These are phyloP conservation scores for Microcyclospora tardicrescens DNA, from an alignment of 2,329 filamentous ascomycete genomes.

Conservation along the genomic window DNA sequence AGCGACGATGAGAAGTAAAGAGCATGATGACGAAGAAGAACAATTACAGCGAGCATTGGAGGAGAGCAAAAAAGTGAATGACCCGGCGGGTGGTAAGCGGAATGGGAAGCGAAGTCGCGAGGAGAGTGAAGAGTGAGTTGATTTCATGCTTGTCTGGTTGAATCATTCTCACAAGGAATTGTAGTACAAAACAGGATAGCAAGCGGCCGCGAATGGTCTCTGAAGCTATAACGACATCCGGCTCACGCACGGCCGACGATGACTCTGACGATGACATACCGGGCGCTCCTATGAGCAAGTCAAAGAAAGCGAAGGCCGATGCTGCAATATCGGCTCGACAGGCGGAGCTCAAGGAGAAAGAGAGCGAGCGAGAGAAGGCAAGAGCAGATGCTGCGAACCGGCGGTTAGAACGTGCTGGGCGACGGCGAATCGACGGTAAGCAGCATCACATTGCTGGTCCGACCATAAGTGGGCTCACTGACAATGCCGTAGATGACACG, in stretches of 20 bases:
- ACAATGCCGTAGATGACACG: conserved; percentile 47
- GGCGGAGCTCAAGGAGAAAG: conserved; percentile 49
- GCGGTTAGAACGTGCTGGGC: conserved; percentile 68
- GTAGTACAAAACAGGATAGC: conserved; percentile 53
- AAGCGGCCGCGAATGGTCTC: conserved; percentile 81
- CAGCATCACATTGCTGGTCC: conserved; percentile 4
- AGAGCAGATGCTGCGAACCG: conserved; percentile 64
- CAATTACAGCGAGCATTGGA: conserved; percentile 80
- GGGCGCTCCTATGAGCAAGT: conserved; percentile 10
- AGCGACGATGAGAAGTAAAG: conserved; percentile 95
- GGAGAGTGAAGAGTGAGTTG: conserved; percentile 81
- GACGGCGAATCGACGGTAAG: conserved; percentile 68
- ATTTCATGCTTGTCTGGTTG: background rate
- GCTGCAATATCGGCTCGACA: conserved; percentile 42
- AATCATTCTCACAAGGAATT: background rate
- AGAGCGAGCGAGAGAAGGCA: conserved; percentile 57
- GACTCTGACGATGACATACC: conserved; percentile 60
- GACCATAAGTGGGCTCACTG: conserved; percentile 6
- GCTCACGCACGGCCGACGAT: conserved; percentile 41
- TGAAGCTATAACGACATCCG: conserved; percentile 43
- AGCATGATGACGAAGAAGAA: conserved; percentile 91
- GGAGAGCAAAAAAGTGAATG: conserved; percentile 76
- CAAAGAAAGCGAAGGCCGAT: conserved; percentile 33
- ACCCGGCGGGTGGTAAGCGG: conserved; percentile 40
- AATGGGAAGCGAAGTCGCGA: conserved; percentile 75